Percentiles rank a stretch among this genome's conserved stretches.
Evolutionary conservation across 805 yeast species (phyloP).

Genomic region (Saturnispora hagleri): DNA sequence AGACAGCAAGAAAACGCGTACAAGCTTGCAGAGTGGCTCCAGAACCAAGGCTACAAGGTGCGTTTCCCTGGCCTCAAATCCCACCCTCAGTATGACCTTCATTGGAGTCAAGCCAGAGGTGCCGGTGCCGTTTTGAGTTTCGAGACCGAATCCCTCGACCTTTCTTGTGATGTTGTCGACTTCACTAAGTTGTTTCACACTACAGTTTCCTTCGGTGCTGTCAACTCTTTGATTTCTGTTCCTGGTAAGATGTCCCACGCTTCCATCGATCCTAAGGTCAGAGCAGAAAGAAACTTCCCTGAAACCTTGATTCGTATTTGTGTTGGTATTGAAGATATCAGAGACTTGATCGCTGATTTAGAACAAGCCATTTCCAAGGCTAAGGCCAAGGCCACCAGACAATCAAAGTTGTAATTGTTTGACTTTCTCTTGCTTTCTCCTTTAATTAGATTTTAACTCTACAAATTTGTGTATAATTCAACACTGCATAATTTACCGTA

Average conservation of each 20-base stretch:
- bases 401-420: constrained; percentile 8
- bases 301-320: constrained; percentile 87
- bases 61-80: constrained; percentile 77
- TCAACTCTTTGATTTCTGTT: constrained; percentile 83
- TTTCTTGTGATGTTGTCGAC: constrained; percentile 67
- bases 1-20: constrained; percentile 79
- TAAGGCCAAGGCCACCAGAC: constrained; percentile 29
- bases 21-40: constrained; percentile 66
- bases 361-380: constrained; percentile 59
- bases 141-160: constrained; percentile 69
- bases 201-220: constrained; percentile 92
- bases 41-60: constrained; percentile 59
- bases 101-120: constrained; percentile 68
- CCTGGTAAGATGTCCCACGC: constrained; percentile 97
- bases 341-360: constrained; percentile 76
- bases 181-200: constrained; percentile 71
- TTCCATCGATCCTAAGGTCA: constrained; percentile 79
- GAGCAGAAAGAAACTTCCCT: constrained; percentile 84
- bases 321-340: constrained; percentile 79
- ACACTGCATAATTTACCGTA: background rate
- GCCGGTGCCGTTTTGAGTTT: constrained; percentile 85
- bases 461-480: background rate
- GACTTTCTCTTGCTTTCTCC: background rate
- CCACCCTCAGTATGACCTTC: constrained; percentile 77
- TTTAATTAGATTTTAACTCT: background rate